Evolutionary conservation across 73 alveolate genomes (phyloP).

Genomic region (Paramecium caudatum): DNA sequence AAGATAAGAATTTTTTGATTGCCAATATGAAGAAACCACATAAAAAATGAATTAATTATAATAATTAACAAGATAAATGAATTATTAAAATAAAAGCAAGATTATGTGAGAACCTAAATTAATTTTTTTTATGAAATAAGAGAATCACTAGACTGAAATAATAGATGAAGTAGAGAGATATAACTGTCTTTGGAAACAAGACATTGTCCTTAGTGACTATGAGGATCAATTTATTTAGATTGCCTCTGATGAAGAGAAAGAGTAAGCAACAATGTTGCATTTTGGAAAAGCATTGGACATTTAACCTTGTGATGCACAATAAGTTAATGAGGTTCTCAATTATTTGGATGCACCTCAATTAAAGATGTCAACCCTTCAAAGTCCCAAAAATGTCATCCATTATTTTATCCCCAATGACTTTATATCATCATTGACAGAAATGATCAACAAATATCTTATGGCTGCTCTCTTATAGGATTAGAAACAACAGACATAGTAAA

Average conservation of each 20-base stretch:
- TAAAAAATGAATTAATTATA: too few species aligned
- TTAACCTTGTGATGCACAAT: not conserved
- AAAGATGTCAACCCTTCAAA: slow-evolving; percentile 6
- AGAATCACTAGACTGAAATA: not conserved
- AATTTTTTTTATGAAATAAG: too few species aligned
- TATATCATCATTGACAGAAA: not conserved
- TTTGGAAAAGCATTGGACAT: slow-evolving; percentile 17
- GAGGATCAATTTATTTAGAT: slow-evolving; percentile 7
- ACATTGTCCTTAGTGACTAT: not conserved
- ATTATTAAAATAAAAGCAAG: too few species aligned
- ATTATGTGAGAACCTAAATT: too few species aligned
- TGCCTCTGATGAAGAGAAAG: slow-evolving; percentile 50
- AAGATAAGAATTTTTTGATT: slow-evolving; percentile 27
- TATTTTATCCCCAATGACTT: not conserved
- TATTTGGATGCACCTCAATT: not conserved
- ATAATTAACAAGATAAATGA: too few species aligned
- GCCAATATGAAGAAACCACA: slow-evolving; percentile 44
- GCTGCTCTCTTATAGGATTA: not conserved
- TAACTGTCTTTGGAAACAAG: slow-evolving; percentile 28
- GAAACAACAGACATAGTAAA: not conserved
- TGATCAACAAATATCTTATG: not conserved
- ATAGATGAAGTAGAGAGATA: slow-evolving; percentile 8
- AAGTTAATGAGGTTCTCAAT: not conserved
- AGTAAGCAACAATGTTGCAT: not conserved
- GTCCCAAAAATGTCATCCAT: slow-evolving; percentile 9